phyloP scores from a whole-genome alignment of 805 yeast genomes.

The Debaryomyces prosopidis region DNA sequence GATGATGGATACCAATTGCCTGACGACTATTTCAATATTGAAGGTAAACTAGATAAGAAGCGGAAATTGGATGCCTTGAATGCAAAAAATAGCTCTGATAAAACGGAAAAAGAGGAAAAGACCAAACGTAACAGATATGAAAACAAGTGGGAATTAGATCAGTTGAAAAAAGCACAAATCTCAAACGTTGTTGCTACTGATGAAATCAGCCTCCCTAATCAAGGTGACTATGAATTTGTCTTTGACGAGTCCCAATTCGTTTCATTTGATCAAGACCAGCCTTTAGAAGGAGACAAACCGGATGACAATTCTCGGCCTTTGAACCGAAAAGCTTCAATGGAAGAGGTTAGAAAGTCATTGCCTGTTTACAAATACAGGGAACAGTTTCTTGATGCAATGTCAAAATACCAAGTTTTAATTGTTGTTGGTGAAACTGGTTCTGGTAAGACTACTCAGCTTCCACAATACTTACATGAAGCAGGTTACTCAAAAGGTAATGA shows the following conservation, averaged over 20 bases:
- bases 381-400: conserved; percentile 59
- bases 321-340: conserved; percentile 24
- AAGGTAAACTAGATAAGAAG: conserved; percentile 54
- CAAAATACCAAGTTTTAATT: conserved; percentile 64
- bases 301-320: not conserved
- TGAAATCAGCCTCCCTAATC: conserved; percentile 41
- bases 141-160: conserved; percentile 56
- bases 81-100: conserved; percentile 24
- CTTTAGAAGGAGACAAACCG: conserved; percentile 11
- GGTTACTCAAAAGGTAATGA: conserved; percentile 61
- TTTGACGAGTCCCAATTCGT: conserved; percentile 62
- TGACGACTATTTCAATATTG: conserved; percentile 52
- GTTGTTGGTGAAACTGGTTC: conserved; percentile 91
- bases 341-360: conserved; percentile 59
- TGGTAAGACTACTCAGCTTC: conserved; percentile 92
- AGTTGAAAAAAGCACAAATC: conserved; percentile 42
- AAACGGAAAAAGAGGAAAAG: conserved; percentile 18
- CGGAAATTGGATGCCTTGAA: conserved; percentile 54
- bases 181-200: conserved; percentile 32
- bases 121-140: conserved; percentile 20
- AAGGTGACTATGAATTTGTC: conserved; percentile 66
- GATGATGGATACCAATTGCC: conserved; percentile 49
- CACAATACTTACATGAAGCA: conserved; percentile 82
- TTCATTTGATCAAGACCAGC: conserved; percentile 21
- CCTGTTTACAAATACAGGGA: conserved; percentile 73